Conservation (phyloP, 2,329 filamentous ascomycete genomes). For the Colletotrichum sp. region DNA sequence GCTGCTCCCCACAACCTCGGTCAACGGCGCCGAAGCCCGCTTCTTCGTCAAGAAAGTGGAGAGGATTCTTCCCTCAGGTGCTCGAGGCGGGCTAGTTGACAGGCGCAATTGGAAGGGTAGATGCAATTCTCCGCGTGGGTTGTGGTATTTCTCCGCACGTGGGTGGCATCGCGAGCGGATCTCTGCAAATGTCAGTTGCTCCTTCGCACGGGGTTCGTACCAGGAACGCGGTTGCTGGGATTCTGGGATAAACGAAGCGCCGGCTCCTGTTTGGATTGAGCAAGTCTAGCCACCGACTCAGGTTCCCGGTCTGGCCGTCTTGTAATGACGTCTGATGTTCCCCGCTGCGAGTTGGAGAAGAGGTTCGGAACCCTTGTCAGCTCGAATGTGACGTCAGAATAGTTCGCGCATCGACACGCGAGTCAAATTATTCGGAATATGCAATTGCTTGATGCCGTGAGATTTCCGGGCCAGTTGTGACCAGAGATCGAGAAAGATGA, state of each 20-base stretch:
- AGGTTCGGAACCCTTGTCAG: background rate
- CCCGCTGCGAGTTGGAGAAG: background rate
- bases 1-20: background rate
- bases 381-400: background rate
- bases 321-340: background rate
- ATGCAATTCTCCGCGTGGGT: background rate
- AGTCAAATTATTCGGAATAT: background rate
- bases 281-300: background rate
- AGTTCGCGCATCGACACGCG: background rate
- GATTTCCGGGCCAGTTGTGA: background rate
- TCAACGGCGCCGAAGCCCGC: background rate
- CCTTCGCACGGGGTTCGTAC: background rate
- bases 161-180: background rate
- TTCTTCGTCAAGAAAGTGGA: background rate
- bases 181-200: background rate
- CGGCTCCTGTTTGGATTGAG: background rate
- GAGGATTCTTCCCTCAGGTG: rapidly evolving
- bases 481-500: background rate
- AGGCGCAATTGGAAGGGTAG: background rate
- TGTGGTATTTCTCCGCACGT: background rate
- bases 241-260: background rate
- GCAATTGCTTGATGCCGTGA: background rate
- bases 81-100: background rate
- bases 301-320: background rate
- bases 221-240: background rate